These are phyloP conservation scores for Phytophthora citricola DNA, from an alignment of 352 stramenopile genomes.

Conservation along the genomic window DNA sequence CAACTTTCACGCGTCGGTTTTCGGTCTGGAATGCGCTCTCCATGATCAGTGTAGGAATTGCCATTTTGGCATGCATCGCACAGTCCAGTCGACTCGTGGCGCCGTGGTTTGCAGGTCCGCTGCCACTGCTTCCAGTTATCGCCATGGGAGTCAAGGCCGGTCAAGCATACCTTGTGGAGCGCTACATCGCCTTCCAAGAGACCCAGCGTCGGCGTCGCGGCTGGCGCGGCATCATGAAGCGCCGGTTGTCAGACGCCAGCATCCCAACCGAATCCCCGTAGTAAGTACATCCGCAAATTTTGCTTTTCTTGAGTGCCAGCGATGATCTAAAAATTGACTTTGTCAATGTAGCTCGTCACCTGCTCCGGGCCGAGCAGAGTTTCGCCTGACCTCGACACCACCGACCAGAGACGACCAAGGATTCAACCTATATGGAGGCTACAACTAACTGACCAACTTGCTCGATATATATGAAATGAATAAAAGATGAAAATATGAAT, in stretches of 20 bases:
- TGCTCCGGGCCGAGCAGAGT: slow-evolving; percentile 32
- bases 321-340: slow-evolving; percentile 12
- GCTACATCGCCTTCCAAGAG: slow-evolving; percentile 84
- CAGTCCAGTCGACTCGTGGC: slow-evolving; percentile 76
- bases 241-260: slow-evolving; percentile 77
- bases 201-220: slow-evolving; percentile 73
- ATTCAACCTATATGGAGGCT: slow-evolving; percentile 27
- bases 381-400: slow-evolving; percentile 26
- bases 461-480: slow-evolving; percentile 21
- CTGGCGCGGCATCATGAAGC: slow-evolving; percentile 87
- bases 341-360: slow-evolving; percentile 29
- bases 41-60: slow-evolving; percentile 77
- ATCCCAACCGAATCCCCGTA: slow-evolving; percentile 73
- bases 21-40: slow-evolving; percentile 84
- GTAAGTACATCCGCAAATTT: slow-evolving; percentile 23
- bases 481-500: slow-evolving; percentile 24
- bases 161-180: slow-evolving; percentile 73
- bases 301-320: neutral
- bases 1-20: slow-evolving; percentile 72
- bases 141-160: slow-evolving; percentile 70
- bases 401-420: slow-evolving; percentile 23
- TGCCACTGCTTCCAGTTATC: slow-evolving; percentile 76
- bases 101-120: slow-evolving; percentile 78
- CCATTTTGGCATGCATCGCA: slow-evolving; percentile 66
- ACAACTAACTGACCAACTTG: slow-evolving; percentile 18